These are phyloP conservation scores for Podospora appendiculata DNA, from an alignment of 495 filamentous ascomycete species.

Conservation along the genomic window DNA sequence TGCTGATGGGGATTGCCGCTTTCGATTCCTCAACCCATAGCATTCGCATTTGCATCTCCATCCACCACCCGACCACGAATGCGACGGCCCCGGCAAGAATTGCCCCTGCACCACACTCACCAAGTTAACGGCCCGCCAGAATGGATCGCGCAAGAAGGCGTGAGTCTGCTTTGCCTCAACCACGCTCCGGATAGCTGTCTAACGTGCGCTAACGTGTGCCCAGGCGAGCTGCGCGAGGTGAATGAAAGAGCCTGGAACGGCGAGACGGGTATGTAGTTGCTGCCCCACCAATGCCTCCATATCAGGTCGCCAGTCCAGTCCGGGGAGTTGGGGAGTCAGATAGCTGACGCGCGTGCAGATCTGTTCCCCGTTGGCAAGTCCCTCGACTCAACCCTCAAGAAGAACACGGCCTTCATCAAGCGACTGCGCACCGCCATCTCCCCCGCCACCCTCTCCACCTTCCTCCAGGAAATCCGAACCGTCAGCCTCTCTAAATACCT, in stretches of 20 bases:
- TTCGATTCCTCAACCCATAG: constrained; percentile 43
- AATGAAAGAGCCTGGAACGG: constrained; percentile 85
- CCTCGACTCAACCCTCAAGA: constrained; percentile 94
- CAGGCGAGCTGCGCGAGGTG: constrained; percentile 83
- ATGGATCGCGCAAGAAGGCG: constrained; percentile 88
- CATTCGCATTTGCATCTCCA: constrained; percentile 16
- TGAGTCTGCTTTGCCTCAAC: constrained; percentile 30
- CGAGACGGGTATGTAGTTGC: constrained; percentile 56
- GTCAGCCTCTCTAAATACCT: constrained; percentile 95
- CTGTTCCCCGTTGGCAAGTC: constrained; percentile 70
- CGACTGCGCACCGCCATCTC: constrained; percentile 85
- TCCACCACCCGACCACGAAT: constrained; percentile 17
- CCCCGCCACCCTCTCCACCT: constrained; percentile 65
- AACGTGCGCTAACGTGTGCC: neutral
- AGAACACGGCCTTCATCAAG: constrained; percentile 99
- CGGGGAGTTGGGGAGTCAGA: too few relatives aligned
- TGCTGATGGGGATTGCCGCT: constrained; percentile 35
- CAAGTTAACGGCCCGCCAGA: constrained; percentile 24
- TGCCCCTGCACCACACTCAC: constrained; percentile 6
- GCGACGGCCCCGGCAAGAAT: constrained; percentile 17
- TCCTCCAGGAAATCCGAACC: constrained; percentile 85
- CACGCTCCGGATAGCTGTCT: neutral
- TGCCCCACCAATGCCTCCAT: too few relatives aligned
- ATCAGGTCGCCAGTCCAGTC: too few relatives aligned
- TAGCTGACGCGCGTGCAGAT: constrained; percentile 43